Evolutionary conservation across 148 eudicot species (phyloP), one percentile per base, ranked within the genome.

Genomic region (Chenopodium formosanum): DNA sequence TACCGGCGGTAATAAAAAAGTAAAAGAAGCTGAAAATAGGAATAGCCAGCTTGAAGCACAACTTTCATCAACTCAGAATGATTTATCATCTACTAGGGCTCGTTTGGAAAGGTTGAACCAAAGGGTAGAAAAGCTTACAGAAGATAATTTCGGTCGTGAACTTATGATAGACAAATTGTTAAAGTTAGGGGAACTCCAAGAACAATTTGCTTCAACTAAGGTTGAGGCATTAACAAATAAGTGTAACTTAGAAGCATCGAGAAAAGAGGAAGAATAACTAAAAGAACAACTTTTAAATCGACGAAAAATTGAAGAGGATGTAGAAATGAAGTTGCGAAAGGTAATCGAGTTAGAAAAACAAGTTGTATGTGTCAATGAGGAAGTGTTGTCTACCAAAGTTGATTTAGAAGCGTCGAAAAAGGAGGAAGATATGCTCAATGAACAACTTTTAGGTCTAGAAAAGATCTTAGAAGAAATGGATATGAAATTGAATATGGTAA

Each of bases 51-150:
- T 81, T 14, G 52, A 74, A 29, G 19, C 19, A 47, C 63, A 50
- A 47, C 73, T 81, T 74, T 74, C 73, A 6, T 65, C 78, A 17
- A 74, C 73, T 80, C 78, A 50, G 66, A 48, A 13, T 46, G 13
- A 68, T 17, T 68, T 71, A 68, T 67, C 74, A 22, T 52, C 75
- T 6, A 53, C 53, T 13, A 19, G 3, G 25, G 10, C 47, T 69
- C 22, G 65, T 22, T 70, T 79, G 13, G 34, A 6, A 50, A 13
- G n/a, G 12, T 20, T n/a, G 3, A 13, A 69, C 20, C 22, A 70
- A 32, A 44, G 70, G 48, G 27, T 79, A 23, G 64, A 53, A 23
- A 56, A 68, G 22, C 75, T 75, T 23, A 75, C 37, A 10, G 10
- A 40, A 68, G 37, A 53, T 25, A 32, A 40, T n/a, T 4, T 2